Evolutionary conservation across 2,329 filamentous ascomycete species (phyloP).

Genomic region (Fusarium sp.): DNA sequence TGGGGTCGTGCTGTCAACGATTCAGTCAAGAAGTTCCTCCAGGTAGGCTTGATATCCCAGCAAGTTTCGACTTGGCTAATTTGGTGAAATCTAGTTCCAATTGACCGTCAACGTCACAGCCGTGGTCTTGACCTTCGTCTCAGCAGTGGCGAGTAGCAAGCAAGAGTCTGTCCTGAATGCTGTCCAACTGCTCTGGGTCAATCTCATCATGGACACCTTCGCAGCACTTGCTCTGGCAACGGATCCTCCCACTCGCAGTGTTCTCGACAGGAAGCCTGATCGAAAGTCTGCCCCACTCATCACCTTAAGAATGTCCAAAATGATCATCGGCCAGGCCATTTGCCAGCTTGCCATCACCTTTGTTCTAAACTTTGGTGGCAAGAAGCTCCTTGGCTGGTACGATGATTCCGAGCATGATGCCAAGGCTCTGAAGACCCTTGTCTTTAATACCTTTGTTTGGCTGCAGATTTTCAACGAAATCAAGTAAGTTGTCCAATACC

Average conservation of each 20-base stretch:
- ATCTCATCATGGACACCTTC: constrained; percentile 73
- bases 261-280: constrained; percentile 66
- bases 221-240: constrained; percentile 72
- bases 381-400: constrained; percentile 61
- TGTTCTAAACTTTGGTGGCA: constrained; percentile 69
- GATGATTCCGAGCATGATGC: constrained; percentile 28
- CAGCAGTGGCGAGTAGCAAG: constrained; percentile 62
- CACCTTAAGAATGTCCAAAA: constrained; percentile 74
- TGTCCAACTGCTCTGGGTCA: constrained; percentile 71
- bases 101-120: constrained; percentile 73
- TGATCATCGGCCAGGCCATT: constrained; percentile 71
- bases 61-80: neutral
- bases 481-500: constrained; percentile 65
- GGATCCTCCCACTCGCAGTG: constrained; percentile 67
- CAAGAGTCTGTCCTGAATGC: constrained; percentile 67
- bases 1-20: constrained; percentile 73
- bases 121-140: constrained; percentile 68
- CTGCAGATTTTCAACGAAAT: constrained; percentile 79
- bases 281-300: constrained; percentile 78
- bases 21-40: constrained; percentile 71
- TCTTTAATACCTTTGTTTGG: constrained; percentile 79
- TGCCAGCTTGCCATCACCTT: constrained; percentile 69
- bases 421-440: constrained; percentile 64
- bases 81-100: constrained; percentile 58
- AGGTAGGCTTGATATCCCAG: constrained; percentile 47